Evolutionary conservation across 768 basidiomycete genomes (phyloP).

Genomic region (Dioszegia aurantiaca): DNA sequence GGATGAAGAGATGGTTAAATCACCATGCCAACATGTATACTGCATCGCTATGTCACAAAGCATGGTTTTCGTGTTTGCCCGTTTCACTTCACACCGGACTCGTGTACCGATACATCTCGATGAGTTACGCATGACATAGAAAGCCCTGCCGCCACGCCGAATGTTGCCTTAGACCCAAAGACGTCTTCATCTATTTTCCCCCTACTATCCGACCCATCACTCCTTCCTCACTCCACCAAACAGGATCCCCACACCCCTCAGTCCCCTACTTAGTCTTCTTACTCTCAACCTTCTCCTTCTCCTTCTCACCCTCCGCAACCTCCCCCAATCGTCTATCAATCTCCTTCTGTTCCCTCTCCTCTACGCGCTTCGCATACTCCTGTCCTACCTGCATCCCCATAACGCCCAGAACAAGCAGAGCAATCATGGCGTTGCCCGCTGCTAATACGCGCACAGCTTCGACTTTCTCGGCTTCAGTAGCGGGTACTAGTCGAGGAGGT

Average conservation of each 20-base stretch:
- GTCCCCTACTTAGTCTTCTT: conserved; percentile 8
- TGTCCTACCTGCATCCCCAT: conserved; percentile 67
- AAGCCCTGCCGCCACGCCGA: too few species aligned
- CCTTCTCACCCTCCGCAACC: background rate
- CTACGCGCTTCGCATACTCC: conserved; percentile 70
- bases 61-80: too few species aligned
- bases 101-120: too few species aligned
- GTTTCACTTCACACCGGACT: too few species aligned
- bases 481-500: conserved; percentile 35
- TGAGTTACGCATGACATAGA: too few species aligned
- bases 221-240: too few species aligned
- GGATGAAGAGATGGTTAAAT: too few species aligned
- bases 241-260: background rate
- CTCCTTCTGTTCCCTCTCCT: conserved; percentile 56
- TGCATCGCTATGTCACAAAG: too few species aligned
- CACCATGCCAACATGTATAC: background rate
- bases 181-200: too few species aligned
- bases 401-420: conserved; percentile 60
- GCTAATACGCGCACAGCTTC: conserved; percentile 77
- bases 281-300: background rate
- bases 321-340: conserved; percentile 39
- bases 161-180: too few species aligned
- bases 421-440: conserved; percentile 83
- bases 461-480: conserved; percentile 63
- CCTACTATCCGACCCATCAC: too few species aligned